A percentile compares a stretch with the other conserved stretches of the same genome.
Evolutionary conservation across 1,284 basidiomycete species (phyloP).

Genomic region (Fistulina hepatica): DNA sequence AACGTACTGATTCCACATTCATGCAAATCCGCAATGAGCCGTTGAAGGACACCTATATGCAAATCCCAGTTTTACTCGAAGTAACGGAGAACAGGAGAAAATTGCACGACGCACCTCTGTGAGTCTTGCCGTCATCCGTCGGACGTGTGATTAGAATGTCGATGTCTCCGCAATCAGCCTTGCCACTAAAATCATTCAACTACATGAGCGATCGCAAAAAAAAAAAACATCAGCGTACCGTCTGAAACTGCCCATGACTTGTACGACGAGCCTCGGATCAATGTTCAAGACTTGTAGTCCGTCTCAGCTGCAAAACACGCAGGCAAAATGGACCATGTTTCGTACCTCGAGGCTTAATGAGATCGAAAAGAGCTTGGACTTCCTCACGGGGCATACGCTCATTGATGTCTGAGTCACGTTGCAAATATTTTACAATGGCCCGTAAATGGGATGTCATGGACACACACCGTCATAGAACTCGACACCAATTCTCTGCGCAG

Average conservation of each 20-base stretch:
- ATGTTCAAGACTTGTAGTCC: conserved; percentile 45
- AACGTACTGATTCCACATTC: too few relatives aligned
- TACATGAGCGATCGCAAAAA: conserved; percentile 6
- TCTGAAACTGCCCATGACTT: conserved; percentile 87
- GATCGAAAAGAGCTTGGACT: conserved; percentile 59
- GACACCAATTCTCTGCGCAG: conserved; percentile 66
- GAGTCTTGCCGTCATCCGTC: conserved; percentile 59
- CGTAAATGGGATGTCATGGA: not conserved
- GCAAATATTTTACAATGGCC: not conserved
- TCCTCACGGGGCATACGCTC: conserved; percentile 78
- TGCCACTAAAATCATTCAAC: conserved; percentile 38
- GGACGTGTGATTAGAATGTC: conserved; percentile 80
- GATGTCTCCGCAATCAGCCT: conserved; percentile 76
- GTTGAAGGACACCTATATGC: conserved; percentile 45
- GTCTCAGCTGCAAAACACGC: conserved; percentile 2
- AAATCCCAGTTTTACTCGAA: too few relatives aligned
- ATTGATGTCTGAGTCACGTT: conserved; percentile 50
- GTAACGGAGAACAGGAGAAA: conserved; percentile 8
- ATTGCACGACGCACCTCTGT: conserved; percentile 34
- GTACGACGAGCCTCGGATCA: conserved; percentile 62
- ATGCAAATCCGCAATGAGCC: conserved; percentile 50
- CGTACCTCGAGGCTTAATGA: conserved; percentile 59
- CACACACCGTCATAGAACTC: conserved; percentile 62
- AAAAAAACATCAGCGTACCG: conserved; percentile 31
- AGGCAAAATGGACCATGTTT: conserved; percentile 2